A percentile compares a stretch with the other conserved stretches of the same genome.
Evolutionary conservation across 768 basidiomycete genomes (phyloP).

Genomic region (Termitomyces sp.): DNA sequence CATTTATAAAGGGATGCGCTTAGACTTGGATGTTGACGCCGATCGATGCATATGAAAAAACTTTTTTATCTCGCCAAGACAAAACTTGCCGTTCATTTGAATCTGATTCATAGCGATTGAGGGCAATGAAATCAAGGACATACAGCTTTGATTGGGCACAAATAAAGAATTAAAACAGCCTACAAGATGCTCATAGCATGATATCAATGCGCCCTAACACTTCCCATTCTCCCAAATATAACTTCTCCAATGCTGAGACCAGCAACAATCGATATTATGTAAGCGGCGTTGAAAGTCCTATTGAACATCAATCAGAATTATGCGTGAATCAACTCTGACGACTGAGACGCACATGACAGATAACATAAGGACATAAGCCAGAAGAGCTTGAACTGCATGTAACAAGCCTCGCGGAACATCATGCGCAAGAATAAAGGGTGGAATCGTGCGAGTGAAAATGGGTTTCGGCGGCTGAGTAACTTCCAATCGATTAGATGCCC

Average conservation of each 20-base stretch:
- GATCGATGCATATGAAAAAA: not conserved
- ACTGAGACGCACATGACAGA: slow-evolving; percentile 62
- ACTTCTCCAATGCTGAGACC: slow-evolving; percentile 76
- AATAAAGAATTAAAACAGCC: not conserved
- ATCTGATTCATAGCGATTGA: not conserved
- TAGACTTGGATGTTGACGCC: not conserved
- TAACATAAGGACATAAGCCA: slow-evolving; percentile 75
- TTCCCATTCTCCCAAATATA: slow-evolving; percentile 55
- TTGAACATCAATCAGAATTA: not conserved
- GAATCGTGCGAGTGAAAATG: slow-evolving; percentile 28
- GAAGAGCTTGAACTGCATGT: slow-evolving; percentile 54
- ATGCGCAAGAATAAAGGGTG: slow-evolving; percentile 62
- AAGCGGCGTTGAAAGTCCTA: slow-evolving; percentile 84
- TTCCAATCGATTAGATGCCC: not conserved
- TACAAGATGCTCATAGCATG: not conserved
- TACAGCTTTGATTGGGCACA: not conserved
- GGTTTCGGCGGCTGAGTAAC: not conserved
- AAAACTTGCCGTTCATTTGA: not conserved
- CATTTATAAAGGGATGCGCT: not conserved
- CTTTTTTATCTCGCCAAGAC: slow-evolving; percentile 3
- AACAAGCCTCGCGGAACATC: slow-evolving; percentile 70
- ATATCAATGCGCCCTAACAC: slow-evolving; percentile 12
- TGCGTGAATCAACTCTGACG: not conserved
- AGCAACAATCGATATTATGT: slow-evolving; percentile 63
- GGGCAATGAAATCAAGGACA: slow-evolving; percentile 2